Conservation (phyloP, 768 basidiomycete genomes). For the Sporobolomyces phaffii region DNA sequence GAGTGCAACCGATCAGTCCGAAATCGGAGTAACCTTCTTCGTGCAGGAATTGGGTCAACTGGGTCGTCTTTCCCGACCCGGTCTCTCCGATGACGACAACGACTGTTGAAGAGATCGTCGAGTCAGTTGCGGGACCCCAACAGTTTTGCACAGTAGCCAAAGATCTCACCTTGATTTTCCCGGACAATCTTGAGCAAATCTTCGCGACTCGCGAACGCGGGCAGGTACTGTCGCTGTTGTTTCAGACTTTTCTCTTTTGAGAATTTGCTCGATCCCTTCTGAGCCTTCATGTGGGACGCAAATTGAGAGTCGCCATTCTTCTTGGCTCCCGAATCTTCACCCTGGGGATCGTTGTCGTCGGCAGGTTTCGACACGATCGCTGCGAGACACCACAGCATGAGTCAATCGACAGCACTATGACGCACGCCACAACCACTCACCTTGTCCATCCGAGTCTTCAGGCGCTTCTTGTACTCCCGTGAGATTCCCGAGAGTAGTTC, state of each 20-base stretch:
- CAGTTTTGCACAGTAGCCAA: no score
- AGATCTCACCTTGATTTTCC: conserved; percentile 90
- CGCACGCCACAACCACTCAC: no score
- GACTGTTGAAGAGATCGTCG: conserved; percentile 52
- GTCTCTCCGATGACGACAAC: conserved; percentile 97
- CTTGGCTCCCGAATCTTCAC: conserved; percentile 45
- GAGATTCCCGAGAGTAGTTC: conserved; percentile 90
- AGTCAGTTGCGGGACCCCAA: no score
- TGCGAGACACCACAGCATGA: background rate
- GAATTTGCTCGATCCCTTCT: conserved; percentile 11
- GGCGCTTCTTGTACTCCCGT: conserved; percentile 84
- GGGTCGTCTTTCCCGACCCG: conserved; percentile 98
- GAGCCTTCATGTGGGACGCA: conserved; percentile 65
- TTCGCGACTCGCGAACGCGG: conserved; percentile 94
- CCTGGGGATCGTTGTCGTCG: background rate
- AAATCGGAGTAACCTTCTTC: conserved; percentile 90
- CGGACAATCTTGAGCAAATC: conserved; percentile 79
- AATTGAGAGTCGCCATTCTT: conserved; percentile 96
- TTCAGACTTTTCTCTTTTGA: conserved; percentile 65
- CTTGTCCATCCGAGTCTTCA: conserved; percentile 21
- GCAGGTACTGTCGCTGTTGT: conserved; percentile 92
- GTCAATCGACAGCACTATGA: no score
- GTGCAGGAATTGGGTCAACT: conserved; percentile 87
- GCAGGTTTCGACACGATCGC: conserved; percentile 45
- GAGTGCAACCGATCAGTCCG: conserved; percentile 93